Percentiles rank a stretch among this genome's conserved stretches.
phyloP scores from a whole-genome alignment of 148 eudicot genomes.

The Camellia sinensis region DNA sequence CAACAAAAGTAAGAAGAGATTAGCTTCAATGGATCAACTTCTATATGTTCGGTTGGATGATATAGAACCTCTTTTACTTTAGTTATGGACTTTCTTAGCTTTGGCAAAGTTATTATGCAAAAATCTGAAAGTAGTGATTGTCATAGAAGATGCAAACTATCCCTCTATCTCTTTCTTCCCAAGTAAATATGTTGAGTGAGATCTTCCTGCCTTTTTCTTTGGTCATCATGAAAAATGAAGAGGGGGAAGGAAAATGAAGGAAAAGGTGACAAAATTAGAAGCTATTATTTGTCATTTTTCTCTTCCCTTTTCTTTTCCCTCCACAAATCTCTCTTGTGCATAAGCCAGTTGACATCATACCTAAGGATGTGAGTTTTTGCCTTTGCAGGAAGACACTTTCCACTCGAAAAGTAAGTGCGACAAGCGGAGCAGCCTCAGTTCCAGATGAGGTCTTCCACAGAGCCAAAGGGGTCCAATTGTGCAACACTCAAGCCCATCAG shows the following conservation, averaged over 20 bases:
- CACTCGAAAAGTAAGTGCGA: conserved; percentile 76
- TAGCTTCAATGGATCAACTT: background rate
- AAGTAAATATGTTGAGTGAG: background rate
- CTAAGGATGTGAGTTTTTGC: background rate
- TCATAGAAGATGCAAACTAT: background rate
- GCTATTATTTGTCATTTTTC: background rate
- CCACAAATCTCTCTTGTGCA: background rate
- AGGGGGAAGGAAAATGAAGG: no score
- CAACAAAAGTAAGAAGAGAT: background rate
- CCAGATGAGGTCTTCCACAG: conserved; percentile 97
- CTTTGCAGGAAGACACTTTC: conserved; percentile 71
- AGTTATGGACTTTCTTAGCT: background rate
- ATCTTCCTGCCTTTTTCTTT: background rate
- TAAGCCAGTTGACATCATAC: background rate
- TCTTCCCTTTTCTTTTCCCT: no score
- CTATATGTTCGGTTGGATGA: background rate
- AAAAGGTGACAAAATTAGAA: background rate
- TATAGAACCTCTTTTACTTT: background rate
- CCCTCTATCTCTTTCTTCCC: background rate
- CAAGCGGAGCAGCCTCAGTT: conserved; percentile 93
- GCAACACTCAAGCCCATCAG: conserved; percentile 94
- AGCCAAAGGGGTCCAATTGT: conserved; percentile 85
- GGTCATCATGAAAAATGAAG: no score
- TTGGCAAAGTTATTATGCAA: background rate
- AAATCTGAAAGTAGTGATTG: background rate